These are phyloP conservation scores for Pythium biforme DNA, from an alignment of 352 stramenopile species.

Conservation along the genomic window DNA sequence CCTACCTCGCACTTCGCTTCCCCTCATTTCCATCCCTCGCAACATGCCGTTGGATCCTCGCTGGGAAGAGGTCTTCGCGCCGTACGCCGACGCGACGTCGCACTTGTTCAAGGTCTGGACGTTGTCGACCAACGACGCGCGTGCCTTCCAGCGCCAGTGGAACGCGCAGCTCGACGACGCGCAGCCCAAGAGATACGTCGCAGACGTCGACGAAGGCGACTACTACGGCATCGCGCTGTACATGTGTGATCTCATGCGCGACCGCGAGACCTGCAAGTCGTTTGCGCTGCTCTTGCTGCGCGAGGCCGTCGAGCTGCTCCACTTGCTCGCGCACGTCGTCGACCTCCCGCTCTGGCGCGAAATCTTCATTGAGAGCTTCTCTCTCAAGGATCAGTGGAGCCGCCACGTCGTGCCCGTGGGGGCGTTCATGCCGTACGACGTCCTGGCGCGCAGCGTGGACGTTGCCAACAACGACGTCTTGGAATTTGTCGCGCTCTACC, in stretches of 20 bases:
- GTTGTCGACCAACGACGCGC: background rate
- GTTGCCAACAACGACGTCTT: background rate
- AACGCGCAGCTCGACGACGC: background rate
- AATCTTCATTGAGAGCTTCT: background rate
- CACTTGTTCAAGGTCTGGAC: slow-evolving; percentile 15
- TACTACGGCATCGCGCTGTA: slow-evolving; percentile 1
- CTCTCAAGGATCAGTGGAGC: background rate
- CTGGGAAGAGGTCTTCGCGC: slow-evolving; percentile 7
- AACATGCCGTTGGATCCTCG: slow-evolving; percentile 3
- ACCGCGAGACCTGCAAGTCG: background rate
- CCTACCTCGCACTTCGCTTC: background rate
- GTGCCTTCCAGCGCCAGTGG: slow-evolving; percentile 5
- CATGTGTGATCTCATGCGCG: slow-evolving; percentile 1
- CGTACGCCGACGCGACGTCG: background rate
- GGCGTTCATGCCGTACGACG: slow-evolving; percentile 9
- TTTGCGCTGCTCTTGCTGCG: background rate
- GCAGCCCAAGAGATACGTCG: background rate
- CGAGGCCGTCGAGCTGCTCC: slow-evolving; percentile 4
- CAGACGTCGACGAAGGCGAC: background rate
- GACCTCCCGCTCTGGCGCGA: background rate
- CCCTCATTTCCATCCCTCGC: too few relatives aligned
- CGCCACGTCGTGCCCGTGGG: slow-evolving; percentile 2
- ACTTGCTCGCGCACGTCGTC: background rate
- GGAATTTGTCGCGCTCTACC: background rate
- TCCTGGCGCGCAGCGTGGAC: background rate